Percentiles rank a stretch among this genome's conserved stretches.
phyloP scores from a whole-genome alignment of 1,284 basidiomycete genomes.

The Vanrija humicola region DNA sequence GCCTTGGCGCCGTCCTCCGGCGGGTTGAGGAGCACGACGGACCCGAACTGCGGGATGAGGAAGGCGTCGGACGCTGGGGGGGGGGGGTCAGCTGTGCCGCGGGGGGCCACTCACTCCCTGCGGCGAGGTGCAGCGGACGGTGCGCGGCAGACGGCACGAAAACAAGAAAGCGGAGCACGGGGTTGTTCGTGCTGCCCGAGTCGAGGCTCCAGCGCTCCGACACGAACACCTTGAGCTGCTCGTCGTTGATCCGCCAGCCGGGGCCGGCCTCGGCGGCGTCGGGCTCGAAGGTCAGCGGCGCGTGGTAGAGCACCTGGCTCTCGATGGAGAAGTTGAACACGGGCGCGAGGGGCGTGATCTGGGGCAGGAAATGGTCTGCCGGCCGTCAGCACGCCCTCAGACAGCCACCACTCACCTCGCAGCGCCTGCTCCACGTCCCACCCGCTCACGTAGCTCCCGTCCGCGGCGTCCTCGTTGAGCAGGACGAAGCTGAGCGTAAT shows the following conservation, averaged over 20 bases:
- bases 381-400: neutral
- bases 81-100: neutral
- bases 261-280: constrained; percentile 29
- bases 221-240: constrained; percentile 83
- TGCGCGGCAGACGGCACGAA: constrained; percentile 73
- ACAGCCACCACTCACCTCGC: constrained; percentile 54
- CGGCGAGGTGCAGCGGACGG: constrained; percentile 63
- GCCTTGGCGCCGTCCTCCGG: constrained; percentile 21
- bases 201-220: constrained; percentile 87
- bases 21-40: constrained; percentile 76
- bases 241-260: constrained; percentile 63
- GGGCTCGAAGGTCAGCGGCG: constrained; percentile 79
- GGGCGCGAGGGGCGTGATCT: constrained; percentile 58
- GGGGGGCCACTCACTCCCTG: constrained; percentile 53
- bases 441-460: constrained; percentile 58
- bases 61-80: constrained; percentile 54
- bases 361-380: constrained; percentile 65
- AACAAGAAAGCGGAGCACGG: constrained; percentile 86
- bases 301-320: constrained; percentile 88
- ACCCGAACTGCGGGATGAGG: constrained; percentile 92
- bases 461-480: constrained; percentile 76
- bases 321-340: constrained; percentile 90
- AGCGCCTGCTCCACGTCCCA: constrained; percentile 72
- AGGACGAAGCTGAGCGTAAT: constrained; percentile 59
- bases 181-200: constrained; percentile 66